Conservation (phyloP, 2,329 filamentous ascomycete genomes). For the Trichoderma sp. region DNA sequence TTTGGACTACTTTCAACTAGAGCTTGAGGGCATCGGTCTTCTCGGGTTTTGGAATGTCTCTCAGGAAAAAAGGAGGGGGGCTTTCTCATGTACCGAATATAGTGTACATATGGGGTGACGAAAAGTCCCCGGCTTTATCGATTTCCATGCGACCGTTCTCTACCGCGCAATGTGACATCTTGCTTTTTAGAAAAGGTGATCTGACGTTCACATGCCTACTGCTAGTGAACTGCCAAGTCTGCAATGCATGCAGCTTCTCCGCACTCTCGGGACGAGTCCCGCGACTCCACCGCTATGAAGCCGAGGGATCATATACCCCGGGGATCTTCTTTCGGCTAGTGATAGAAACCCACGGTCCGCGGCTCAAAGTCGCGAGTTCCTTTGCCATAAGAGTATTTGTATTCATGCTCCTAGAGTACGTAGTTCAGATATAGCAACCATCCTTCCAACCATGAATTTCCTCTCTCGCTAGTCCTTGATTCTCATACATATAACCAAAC, state of each 20-base stretch:
- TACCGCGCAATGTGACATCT: background rate
- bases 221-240: background rate
- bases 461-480: background rate
- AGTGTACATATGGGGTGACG: constrained; percentile 25
- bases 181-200: background rate
- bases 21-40: background rate
- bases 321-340: constrained; percentile 14
- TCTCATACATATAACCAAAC: background rate
- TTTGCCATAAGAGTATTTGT: background rate
- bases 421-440: background rate
- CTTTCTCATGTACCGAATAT: background rate
- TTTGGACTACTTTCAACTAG: background rate
- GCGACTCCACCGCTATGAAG: constrained; percentile 15
- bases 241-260: constrained; percentile 4
- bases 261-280: constrained; percentile 7
- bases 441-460: background rate
- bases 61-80: background rate
- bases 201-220: constrained; percentile 20
- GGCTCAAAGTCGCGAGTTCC: background rate
- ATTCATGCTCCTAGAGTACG: constrained; percentile 9
- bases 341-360: background rate
- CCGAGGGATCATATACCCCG: constrained; percentile 8
- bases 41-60: background rate
- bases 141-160: background rate
- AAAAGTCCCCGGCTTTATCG: constrained; percentile 26